A percentile compares a stretch with the other conserved stretches of the same genome.
phyloP scores from a whole-genome alignment of 768 basidiomycete species.

The Rhodotorula taiwanensis region DNA sequence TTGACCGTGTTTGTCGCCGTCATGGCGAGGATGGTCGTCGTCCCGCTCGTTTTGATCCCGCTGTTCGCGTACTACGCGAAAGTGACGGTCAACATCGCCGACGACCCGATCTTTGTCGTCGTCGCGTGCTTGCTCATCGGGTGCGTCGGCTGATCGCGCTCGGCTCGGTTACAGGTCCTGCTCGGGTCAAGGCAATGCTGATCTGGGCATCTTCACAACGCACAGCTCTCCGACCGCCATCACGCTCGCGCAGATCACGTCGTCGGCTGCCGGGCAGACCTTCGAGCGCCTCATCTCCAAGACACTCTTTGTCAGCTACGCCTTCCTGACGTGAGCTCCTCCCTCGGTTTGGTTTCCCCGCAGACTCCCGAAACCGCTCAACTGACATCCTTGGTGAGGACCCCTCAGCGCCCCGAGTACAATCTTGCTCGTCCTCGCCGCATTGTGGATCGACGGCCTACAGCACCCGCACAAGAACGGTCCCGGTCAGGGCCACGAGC shows the following conservation, averaged over 20 bases:
- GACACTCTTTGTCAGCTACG: slow-evolving; percentile 19
- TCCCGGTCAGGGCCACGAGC: no score
- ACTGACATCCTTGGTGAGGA: not conserved
- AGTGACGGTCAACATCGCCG: slow-evolving; percentile 43
- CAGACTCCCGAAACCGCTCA: not conserved
- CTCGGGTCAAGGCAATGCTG: no score
- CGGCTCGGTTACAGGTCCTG: no score
- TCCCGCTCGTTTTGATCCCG: slow-evolving; percentile 70
- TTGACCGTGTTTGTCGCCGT: slow-evolving; percentile 77
- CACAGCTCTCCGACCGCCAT: slow-evolving; percentile 20
- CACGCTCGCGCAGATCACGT: slow-evolving; percentile 57
- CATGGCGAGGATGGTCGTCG: slow-evolving; percentile 76
- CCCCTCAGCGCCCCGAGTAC: slow-evolving; percentile 10
- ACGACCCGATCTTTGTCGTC: slow-evolving; percentile 56
- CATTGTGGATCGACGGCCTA: slow-evolving; percentile 19
- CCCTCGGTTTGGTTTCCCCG: not conserved
- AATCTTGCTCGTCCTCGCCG: slow-evolving; percentile 22
- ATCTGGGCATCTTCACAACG: no score
- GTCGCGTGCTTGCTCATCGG: slow-evolving; percentile 70
- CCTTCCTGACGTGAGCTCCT: slow-evolving; percentile 19
- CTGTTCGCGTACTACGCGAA: slow-evolving; percentile 60
- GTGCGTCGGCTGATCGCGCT: no score
- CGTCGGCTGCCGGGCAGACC: slow-evolving; percentile 73
- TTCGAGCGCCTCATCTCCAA: slow-evolving; percentile 56
- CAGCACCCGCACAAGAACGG: slow-evolving; percentile 19